These are phyloP conservation scores for Aspergillus hiratsukae DNA, from an alignment of 2,329 filamentous ascomycete genomes.

Conservation along the genomic window DNA sequence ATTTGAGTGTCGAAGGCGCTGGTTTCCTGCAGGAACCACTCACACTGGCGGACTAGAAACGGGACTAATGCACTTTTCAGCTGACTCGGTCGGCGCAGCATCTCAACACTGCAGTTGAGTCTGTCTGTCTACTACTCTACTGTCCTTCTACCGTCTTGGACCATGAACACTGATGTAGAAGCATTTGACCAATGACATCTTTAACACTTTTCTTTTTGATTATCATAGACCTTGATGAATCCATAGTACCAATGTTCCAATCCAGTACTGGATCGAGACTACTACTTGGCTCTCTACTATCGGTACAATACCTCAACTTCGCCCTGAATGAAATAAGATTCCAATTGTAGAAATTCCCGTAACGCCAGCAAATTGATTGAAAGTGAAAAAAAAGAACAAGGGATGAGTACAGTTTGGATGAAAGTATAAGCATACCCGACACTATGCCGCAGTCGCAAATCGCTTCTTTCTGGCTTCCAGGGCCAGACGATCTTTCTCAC, in stretches of 20 bases:
- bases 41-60: not conserved
- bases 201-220: not conserved
- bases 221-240: not conserved
- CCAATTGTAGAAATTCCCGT: constrained; percentile 7
- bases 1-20: constrained; percentile 7
- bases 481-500: constrained; percentile 40
- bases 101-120: not conserved
- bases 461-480: constrained; percentile 47
- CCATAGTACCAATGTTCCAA: not conserved
- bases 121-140: not conserved
- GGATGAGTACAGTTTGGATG: constrained; percentile 6
- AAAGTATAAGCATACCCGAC: constrained; percentile 1
- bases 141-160: not conserved
- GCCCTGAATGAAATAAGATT: not conserved
- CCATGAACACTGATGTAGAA: not conserved
- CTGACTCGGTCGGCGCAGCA: constrained; percentile 8
- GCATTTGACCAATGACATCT: not conserved
- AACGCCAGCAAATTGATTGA: constrained; percentile 19
- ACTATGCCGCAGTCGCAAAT: constrained; percentile 35
- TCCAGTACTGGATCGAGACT: too few relatives aligned
- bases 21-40: constrained; percentile 29
- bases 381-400: constrained; percentile 8
- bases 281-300: not conserved
- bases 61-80: constrained; percentile 28
- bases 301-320: not conserved